Conservation (phyloP, 495 filamentous ascomycete genomes). For the Aspergillus funiculosus region DNA sequence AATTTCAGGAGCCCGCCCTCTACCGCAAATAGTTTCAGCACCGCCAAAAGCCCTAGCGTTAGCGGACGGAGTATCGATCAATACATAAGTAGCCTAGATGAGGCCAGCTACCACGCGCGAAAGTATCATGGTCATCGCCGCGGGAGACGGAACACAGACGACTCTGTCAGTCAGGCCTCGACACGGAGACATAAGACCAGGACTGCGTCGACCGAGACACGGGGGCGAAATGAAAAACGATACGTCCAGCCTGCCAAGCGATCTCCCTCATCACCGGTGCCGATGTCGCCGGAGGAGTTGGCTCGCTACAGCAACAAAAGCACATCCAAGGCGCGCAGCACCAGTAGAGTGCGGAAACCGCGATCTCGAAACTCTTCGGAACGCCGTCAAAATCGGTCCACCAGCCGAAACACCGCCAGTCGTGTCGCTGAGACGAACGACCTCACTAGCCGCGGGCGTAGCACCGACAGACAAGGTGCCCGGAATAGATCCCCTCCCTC, state of each 20-base stretch:
- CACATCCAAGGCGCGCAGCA: constrained; percentile 35
- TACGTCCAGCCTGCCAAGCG: constrained; percentile 78
- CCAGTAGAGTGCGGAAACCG: constrained; percentile 34
- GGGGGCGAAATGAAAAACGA: constrained; percentile 57
- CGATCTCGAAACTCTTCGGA: constrained; percentile 31
- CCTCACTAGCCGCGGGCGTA: constrained; percentile 45
- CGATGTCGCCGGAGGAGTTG: constrained; percentile 85
- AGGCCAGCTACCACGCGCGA: constrained; percentile 59
- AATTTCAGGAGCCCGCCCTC: constrained; percentile 45
- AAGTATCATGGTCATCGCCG: constrained; percentile 52
- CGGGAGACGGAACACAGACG: constrained; percentile 47
- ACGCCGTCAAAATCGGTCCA: constrained; percentile 34
- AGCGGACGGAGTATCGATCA: constrained; percentile 68
- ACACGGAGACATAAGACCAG: constrained; percentile 43
- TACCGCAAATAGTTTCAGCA: constrained; percentile 43
- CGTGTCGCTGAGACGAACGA: constrained; percentile 42
- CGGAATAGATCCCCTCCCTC: constrained; percentile 71
- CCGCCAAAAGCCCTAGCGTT: constrained; percentile 47
- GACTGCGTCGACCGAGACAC: constrained; percentile 62
- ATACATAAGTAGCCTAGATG: constrained; percentile 81
- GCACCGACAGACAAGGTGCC: constrained; percentile 51
- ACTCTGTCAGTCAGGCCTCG: constrained; percentile 42
- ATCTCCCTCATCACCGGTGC: constrained; percentile 82
- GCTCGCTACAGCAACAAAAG: constrained; percentile 48
- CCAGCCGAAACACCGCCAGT: constrained; percentile 38